Percentiles rank a stretch among this genome's conserved stretches.
Conservation (phyloP, 345 rosid species). For the Geranium rotundifolium region DNA sequence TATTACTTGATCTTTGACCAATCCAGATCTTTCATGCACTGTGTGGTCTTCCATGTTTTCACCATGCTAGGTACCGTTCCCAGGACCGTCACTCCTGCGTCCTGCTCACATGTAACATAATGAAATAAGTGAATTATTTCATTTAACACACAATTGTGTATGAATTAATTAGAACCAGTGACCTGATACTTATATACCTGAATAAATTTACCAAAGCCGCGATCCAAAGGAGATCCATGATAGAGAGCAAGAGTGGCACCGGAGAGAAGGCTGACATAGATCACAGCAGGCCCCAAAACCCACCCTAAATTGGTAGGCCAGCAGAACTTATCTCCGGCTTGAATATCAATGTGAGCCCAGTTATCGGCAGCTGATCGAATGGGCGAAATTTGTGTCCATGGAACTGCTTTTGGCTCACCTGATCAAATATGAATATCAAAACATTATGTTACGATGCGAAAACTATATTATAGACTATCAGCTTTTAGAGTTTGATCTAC, state of each 20-base stretch:
- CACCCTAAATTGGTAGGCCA: slow-evolving; percentile 97
- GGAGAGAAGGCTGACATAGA: slow-evolving; percentile 52
- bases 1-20: slow-evolving; percentile 72
- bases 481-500: slow-evolving; percentile 13
- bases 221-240: slow-evolving; percentile 83
- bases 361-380: slow-evolving; percentile 53
- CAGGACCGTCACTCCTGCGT: slow-evolving; percentile 71
- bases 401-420: slow-evolving; percentile 96
- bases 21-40: slow-evolving; percentile 57
- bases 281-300: slow-evolving; percentile 76
- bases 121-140: neutral
- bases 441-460: no score
- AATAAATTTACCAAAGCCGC: slow-evolving; percentile 75
- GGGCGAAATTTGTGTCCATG: slow-evolving; percentile 80
- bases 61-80: slow-evolving; percentile 92
- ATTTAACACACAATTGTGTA: no score
- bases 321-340: slow-evolving; percentile 50
- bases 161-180: no score
- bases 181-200: no score
- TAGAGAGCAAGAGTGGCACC: slow-evolving; percentile 82
- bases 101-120: slow-evolving; percentile 26
- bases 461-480: neutral
- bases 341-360: slow-evolving; percentile 54
- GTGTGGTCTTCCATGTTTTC: slow-evolving; percentile 64
- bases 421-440: no score